These are phyloP conservation scores for Vigna nakashimae DNA, from an alignment of 306 rosid genomes.

Conservation along the genomic window DNA sequence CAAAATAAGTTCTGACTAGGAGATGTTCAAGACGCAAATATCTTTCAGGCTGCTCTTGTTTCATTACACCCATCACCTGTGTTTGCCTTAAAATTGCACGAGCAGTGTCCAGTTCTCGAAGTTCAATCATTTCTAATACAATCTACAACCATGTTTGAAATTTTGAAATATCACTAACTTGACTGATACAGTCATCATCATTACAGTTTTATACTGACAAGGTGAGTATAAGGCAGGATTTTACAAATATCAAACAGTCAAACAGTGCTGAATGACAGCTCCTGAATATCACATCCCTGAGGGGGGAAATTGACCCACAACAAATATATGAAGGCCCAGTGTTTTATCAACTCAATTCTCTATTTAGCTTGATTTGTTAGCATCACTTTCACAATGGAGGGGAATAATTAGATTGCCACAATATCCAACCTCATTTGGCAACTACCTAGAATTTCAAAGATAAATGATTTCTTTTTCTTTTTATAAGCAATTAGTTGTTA, in stretches of 20 bases:
- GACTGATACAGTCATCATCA: conserved; percentile 18
- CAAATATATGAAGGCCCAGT: background rate
- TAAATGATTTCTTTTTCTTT: background rate
- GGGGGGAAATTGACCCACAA: background rate
- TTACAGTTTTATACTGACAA: background rate
- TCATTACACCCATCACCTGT: conserved; percentile 99
- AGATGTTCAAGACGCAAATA: conserved; percentile 99
- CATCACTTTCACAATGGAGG: background rate
- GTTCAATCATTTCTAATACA: conserved; percentile 99
- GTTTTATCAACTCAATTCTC: background rate
- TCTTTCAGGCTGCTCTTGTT: conserved; percentile 99
- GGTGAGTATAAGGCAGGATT: background rate
- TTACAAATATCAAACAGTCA: background rate
- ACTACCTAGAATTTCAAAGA: background rate
- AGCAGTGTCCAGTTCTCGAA: conserved; percentile 97
- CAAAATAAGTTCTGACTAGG: conserved; percentile 94
- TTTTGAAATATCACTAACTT: conserved; percentile 11
- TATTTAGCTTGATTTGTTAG: background rate
- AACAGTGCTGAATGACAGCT: background rate
- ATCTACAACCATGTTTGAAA: conserved; percentile 62
- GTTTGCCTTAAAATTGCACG: conserved; percentile 95
- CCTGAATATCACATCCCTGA: background rate
- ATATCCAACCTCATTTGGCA: background rate
- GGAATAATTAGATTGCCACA: background rate
- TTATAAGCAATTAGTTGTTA: too few species aligned